phyloP scores from a whole-genome alignment of 2,329 filamentous ascomycete genomes.

The Magnaporthiopsis rhizophila region DNA sequence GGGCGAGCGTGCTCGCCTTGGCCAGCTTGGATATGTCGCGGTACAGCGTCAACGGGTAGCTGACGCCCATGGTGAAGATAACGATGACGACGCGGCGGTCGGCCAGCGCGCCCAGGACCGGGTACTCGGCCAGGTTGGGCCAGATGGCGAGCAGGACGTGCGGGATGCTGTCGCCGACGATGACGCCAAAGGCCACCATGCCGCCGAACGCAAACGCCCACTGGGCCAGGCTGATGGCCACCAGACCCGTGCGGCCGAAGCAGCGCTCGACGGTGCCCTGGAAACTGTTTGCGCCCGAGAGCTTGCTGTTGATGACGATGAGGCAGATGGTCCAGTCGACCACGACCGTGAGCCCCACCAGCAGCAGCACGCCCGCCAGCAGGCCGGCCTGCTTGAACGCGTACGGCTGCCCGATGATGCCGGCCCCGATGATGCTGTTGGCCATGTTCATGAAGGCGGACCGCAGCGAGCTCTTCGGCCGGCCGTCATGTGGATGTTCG shows the following conservation, averaged over 20 bases:
- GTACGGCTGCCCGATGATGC: constrained; percentile 81
- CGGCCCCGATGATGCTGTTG: constrained; percentile 86
- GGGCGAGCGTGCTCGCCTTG: constrained; percentile 87
- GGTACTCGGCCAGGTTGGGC: constrained; percentile 62
- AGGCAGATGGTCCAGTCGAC: constrained; percentile 97
- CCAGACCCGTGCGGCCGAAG: constrained; percentile 78
- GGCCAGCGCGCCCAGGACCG: constrained; percentile 74
- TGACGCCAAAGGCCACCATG: constrained; percentile 97
- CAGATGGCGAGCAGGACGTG: constrained; percentile 79
- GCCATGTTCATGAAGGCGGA: constrained; percentile 99
- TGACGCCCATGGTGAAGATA: constrained; percentile 78
- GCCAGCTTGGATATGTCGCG: constrained; percentile 96
- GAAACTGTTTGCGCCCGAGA: constrained; percentile 88
- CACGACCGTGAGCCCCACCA: constrained; percentile 70
- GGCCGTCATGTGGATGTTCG: constrained; percentile 15
- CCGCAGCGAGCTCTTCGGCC: constrained; percentile 77
- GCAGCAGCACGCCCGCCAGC: constrained; percentile 66
- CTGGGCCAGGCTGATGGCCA: constrained; percentile 85
- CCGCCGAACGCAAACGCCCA: constrained; percentile 98
- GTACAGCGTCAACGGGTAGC: constrained; percentile 87
- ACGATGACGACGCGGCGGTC: constrained; percentile 78
- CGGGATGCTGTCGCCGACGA: constrained; percentile 93
- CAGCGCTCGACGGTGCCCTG: constrained; percentile 94
- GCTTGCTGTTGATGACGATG: constrained; percentile 95
- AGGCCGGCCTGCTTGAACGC: constrained; percentile 91